A percentile compares a stretch with the other conserved stretches of the same genome.
Evolutionary conservation across 257 asterid genomes (phyloP).

Genomic region (Solanum verrucosum): DNA sequence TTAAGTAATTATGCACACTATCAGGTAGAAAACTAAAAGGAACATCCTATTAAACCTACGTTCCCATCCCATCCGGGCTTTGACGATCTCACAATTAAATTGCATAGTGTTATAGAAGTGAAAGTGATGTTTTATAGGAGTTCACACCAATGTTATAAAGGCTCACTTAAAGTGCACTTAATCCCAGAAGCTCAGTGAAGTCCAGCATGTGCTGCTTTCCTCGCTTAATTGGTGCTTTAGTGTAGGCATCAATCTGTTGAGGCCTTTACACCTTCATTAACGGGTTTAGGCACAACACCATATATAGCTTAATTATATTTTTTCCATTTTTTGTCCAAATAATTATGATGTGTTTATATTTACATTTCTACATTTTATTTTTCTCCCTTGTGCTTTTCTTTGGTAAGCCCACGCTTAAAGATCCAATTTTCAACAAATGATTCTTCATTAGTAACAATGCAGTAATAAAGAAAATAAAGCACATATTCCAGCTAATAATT

Average conservation of each 20-base stretch:
- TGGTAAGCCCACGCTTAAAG: background rate
- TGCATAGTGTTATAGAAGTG: background rate
- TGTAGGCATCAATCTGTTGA: background rate
- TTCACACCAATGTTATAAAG: background rate
- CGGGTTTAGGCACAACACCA: background rate
- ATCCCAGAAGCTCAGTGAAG: background rate
- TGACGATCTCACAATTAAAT: background rate
- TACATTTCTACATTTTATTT: background rate
- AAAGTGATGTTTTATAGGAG: background rate
- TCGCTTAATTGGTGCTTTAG: background rate
- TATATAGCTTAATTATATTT: background rate
- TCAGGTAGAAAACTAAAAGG: background rate
- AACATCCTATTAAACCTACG: background rate
- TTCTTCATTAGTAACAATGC: background rate
- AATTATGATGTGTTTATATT: background rate
- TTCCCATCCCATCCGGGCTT: background rate
- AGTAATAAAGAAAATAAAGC: background rate
- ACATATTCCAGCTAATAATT: background rate
- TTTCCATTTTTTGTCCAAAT: background rate
- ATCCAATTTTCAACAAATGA: background rate
- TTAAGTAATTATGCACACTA: background rate
- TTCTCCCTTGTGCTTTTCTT: background rate
- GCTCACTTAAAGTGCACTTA: background rate
- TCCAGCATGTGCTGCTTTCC: background rate
- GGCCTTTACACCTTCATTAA: background rate